Conservation (phyloP, 2,329 filamentous ascomycete genomes). For the Nothopassalora personata region DNA sequence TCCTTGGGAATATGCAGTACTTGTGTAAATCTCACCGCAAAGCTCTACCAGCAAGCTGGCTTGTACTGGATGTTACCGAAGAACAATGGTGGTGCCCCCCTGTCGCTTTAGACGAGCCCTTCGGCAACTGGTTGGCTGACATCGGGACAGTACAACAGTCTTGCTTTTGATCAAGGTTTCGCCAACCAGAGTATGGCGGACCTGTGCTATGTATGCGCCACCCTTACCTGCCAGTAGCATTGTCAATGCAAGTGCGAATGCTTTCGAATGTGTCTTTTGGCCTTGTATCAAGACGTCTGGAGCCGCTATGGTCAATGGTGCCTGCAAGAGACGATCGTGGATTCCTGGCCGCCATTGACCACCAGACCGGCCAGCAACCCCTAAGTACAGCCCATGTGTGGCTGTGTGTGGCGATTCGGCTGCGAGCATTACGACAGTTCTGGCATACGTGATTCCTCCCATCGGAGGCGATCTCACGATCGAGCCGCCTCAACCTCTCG, state of each 20-base stretch:
- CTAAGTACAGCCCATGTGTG: background rate
- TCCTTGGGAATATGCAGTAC: slow-evolving; percentile 16
- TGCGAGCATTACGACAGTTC: background rate
- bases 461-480: background rate
- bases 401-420: background rate
- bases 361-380: background rate
- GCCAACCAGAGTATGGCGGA: slow-evolving; percentile 2
- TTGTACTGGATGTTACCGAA: no score
- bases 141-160: background rate
- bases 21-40: slow-evolving; percentile 9
- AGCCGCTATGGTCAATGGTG: slow-evolving; percentile 1
- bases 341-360: slow-evolving; percentile 7
- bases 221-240: background rate
- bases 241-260: background rate
- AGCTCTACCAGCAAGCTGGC: background rate
- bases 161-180: background rate
- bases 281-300: slow-evolving; percentile 12
- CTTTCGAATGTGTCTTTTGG: slow-evolving; percentile 9
- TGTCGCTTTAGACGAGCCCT: no score
- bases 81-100: no score
- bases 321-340: slow-evolving; percentile 5
- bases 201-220: slow-evolving; percentile 1
- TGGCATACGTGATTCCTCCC: background rate
- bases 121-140: background rate
- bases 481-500: background rate